Conservation (phyloP, 2,329 filamentous ascomycete species). For the Colletotrichum spaethianum region DNA sequence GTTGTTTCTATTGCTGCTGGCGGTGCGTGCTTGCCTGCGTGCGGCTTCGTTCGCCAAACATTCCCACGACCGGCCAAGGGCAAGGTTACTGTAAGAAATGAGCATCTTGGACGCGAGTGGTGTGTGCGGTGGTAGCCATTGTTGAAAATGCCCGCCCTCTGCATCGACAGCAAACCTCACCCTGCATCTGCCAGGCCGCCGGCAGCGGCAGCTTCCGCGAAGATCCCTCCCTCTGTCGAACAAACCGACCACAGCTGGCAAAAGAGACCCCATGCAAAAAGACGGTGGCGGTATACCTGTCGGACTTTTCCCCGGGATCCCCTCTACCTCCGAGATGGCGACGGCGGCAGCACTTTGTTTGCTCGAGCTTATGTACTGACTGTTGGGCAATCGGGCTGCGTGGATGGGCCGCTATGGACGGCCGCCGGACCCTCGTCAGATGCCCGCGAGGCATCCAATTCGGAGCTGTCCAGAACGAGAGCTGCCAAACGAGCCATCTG, state of each 20-base stretch:
- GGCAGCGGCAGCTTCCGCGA: conserved; percentile 23
- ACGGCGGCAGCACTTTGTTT: not conserved
- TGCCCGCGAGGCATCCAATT: not conserved
- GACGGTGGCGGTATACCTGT: not conserved
- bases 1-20: not conserved
- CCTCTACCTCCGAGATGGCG: not conserved
- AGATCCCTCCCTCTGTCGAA: conserved; percentile 1
- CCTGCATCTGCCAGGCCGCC: conserved; percentile 6
- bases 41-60: conserved; percentile 35
- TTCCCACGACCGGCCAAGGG: conserved; percentile 3
- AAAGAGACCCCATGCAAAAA: no score
- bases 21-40: conserved; percentile 14
- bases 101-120: not conserved
- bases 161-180: conserved; percentile 1
- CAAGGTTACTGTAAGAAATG: not conserved
- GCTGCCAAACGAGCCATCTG: conserved; percentile 14
- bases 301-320: not conserved
- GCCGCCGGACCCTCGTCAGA: conserved; percentile 2
- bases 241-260: conserved; percentile 11
- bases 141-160: not conserved
- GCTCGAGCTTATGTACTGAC: not conserved
- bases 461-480: conserved; percentile 10
- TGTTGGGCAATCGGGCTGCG: conserved; percentile 14
- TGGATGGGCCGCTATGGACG: conserved; percentile 13
- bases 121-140: not conserved